phyloP scores from a whole-genome alignment of 768 basidiomycete species.

The Wakefieldia striispora region DNA sequence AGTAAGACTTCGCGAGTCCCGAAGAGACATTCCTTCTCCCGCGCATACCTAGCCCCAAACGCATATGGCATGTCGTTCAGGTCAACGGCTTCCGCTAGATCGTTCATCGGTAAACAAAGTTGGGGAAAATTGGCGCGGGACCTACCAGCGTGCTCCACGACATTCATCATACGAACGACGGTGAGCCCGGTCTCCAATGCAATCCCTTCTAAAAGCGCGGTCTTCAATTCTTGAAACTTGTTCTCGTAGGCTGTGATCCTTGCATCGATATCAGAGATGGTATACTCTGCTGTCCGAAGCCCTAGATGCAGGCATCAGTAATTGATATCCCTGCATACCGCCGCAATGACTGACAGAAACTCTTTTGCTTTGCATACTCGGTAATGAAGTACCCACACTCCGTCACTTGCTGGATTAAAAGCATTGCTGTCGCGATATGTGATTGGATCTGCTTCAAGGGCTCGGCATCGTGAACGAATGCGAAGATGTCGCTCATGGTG shows the following conservation, averaged over 20 bases:
- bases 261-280: background rate
- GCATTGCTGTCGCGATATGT: background rate
- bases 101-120: too few relatives aligned
- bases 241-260: background rate
- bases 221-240: background rate
- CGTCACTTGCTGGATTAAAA: background rate
- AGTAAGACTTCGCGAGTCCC: background rate
- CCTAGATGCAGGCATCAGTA: too few relatives aligned
- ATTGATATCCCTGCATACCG: too few relatives aligned
- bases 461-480: background rate
- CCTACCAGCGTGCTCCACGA: background rate
- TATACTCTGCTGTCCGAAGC: background rate
- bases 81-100: background rate
- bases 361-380: background rate
- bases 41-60: constrained; percentile 4
- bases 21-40: background rate
- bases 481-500: background rate
- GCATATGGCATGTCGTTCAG: background rate
- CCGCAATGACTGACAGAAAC: too few relatives aligned
- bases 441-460: background rate
- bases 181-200: background rate
- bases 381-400: background rate
- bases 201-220: background rate
- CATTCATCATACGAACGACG: background rate
- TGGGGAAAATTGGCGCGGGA: too few relatives aligned